Percentiles rank a stretch among this genome's conserved stretches.
Evolutionary conservation across 345 rosid genomes (phyloP).

Genomic region (Erysimum cheiranthoides): DNA sequence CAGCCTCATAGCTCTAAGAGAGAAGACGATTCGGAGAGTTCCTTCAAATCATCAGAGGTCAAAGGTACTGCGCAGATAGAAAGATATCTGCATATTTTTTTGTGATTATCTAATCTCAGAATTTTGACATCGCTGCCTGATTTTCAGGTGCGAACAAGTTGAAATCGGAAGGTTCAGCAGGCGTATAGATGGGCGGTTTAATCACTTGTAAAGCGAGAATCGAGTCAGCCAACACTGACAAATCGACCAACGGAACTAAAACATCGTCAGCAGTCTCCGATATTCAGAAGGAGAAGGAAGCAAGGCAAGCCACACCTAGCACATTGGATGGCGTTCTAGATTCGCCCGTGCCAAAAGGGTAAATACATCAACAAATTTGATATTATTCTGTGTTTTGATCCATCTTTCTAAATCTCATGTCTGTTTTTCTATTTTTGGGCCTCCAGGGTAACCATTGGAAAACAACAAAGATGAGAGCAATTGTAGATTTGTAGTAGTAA

Average conservation of each 20-base stretch:
- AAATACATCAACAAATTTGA: constrained; percentile 37
- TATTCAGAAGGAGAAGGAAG: background rate
- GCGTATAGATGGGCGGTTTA: constrained; percentile 17
- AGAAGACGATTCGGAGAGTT: constrained; percentile 37
- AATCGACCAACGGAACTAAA: constrained; percentile 16
- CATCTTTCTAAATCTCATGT: constrained; percentile 32
- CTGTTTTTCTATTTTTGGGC: constrained; percentile 20
- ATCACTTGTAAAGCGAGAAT: constrained; percentile 26
- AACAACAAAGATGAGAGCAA: constrained; percentile 38
- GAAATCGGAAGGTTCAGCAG: constrained; percentile 38
- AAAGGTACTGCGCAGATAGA: constrained; percentile 34
- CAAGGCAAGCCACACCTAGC: constrained; percentile 2
- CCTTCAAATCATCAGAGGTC: constrained; percentile 29
- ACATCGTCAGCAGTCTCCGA: background rate
- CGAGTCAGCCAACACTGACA: constrained; percentile 36
- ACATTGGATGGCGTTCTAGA: constrained; percentile 22
- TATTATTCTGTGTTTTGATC: constrained; percentile 20
- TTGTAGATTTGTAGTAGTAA: constrained; percentile 36
- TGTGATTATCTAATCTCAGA: background rate
- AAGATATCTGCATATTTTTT: background rate
- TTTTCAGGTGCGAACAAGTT: constrained; percentile 48
- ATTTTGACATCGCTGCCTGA: background rate
- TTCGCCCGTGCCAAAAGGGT: constrained; percentile 49
- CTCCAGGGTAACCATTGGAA: constrained; percentile 45
- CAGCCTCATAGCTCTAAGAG: constrained; percentile 50